Conservation (phyloP, 768 basidiomycete species). For the Tulasnella calospora region DNA sequence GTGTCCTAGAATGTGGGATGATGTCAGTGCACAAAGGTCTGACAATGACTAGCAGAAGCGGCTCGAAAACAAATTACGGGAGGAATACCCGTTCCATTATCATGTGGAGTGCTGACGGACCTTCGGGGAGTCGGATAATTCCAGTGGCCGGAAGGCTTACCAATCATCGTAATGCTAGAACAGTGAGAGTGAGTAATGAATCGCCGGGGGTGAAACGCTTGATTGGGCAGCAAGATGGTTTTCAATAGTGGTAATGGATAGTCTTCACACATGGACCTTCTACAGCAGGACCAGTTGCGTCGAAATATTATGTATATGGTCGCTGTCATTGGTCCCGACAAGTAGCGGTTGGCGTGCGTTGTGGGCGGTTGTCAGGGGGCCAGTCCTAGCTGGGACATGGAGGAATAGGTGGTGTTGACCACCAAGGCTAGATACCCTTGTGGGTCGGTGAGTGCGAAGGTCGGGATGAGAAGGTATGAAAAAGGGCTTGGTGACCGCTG, state of each 20-base stretch:
- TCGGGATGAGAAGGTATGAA: not conserved
- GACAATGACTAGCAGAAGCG: no score
- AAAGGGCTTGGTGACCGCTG: not conserved
- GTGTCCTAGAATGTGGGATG: no score
- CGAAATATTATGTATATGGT: not conserved
- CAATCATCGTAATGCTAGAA: not conserved
- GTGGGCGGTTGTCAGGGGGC: not conserved
- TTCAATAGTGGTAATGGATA: not conserved
- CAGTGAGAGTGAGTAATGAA: not conserved
- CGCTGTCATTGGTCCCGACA: not conserved
- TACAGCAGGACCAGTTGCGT: not conserved
- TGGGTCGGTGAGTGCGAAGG: not conserved
- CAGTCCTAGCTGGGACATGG: not conserved
- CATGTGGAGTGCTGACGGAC: not conserved
- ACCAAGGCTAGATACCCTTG: not conserved
- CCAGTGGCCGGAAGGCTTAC: not conserved
- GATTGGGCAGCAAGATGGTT: not conserved
- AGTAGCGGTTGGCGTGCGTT: not conserved
- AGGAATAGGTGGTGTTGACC: not conserved
- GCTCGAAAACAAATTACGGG: no score
- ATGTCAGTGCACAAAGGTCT: no score
- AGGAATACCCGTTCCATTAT: not conserved
- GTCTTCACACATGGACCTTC: not conserved
- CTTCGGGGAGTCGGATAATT: not conserved
- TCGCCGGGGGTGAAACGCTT: not conserved